phyloP scores from a whole-genome alignment of 73 alveolate species.

The Effrenium voratum region DNA sequence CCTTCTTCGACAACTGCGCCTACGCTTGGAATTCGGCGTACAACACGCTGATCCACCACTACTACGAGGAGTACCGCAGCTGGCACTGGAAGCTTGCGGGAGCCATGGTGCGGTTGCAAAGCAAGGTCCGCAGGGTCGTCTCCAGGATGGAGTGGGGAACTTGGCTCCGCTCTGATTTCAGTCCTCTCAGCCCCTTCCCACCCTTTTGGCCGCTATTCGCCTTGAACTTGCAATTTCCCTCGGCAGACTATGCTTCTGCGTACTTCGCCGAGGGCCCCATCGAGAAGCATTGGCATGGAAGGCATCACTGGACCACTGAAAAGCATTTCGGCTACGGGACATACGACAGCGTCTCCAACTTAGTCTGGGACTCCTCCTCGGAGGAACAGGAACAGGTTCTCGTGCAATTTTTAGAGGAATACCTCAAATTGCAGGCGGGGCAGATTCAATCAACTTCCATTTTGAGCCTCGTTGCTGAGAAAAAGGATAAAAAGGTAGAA shows the following conservation, averaged over 20 bases:
- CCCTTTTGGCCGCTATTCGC: neutral
- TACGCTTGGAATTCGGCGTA: neutral
- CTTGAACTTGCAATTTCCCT: neutral
- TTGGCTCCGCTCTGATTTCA: neutral
- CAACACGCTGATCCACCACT: neutral
- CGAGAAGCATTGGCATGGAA: neutral
- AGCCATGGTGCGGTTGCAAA: neutral
- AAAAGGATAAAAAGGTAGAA: too few relatives aligned
- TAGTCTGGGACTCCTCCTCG: neutral
- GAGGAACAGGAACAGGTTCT: neutral
- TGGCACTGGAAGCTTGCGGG: neutral
- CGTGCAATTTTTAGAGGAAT: neutral
- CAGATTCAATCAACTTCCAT: neutral
- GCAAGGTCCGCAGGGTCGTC: neutral
- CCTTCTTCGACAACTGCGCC: neutral
- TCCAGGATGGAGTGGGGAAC: neutral
- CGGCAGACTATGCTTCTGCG: neutral
- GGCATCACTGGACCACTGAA: neutral
- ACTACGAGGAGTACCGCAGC: neutral
- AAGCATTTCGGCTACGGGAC: neutral
- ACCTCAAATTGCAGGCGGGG: neutral
- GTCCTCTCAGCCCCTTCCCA: neutral
- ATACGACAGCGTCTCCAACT: neutral
- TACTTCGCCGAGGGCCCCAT: neutral
- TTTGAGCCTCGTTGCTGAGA: neutral